A percentile compares a stretch with the other conserved stretches of the same genome.
phyloP scores from a whole-genome alignment of 106 monocot species.

The Dactylorhiza incarnata region DNA sequence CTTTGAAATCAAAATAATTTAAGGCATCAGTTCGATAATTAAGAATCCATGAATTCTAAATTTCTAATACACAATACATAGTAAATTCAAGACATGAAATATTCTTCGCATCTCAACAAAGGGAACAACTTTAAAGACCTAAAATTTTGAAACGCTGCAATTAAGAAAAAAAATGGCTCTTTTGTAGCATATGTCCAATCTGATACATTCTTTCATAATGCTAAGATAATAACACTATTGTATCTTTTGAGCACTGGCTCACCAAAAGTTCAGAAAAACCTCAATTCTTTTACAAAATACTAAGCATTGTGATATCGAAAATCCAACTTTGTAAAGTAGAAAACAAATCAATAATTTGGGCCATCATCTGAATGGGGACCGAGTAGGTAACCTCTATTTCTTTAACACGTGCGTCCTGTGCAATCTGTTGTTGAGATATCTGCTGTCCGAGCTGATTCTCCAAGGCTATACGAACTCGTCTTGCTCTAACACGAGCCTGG shows the following conservation, averaged over 20 bases:
- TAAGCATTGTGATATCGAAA: neutral
- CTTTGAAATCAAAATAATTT: neutral
- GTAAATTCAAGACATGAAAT: too few relatives aligned
- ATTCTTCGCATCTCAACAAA: too few relatives aligned
- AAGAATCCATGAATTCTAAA: too few relatives aligned
- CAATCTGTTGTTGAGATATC: constrained; percentile 31
- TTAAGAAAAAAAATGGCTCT: neutral
- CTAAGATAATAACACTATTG: neutral
- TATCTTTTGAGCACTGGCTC: neutral
- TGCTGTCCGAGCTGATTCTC: constrained; percentile 72
- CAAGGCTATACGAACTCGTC: constrained; percentile 73
- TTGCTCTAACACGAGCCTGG: constrained; percentile 91
- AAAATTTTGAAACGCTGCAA: neutral
- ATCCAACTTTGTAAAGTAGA: neutral
- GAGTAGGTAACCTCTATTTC: constrained; percentile 66
- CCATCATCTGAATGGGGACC: neutral
- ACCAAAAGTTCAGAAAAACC: neutral
- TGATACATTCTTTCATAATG: neutral
- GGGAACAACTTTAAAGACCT: neutral
- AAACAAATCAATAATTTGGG: neutral
- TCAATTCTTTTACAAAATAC: neutral
- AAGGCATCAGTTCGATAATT: neutral
- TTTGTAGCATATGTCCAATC: neutral
- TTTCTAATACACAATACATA: too few relatives aligned
- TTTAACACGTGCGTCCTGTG: constrained; percentile 39